Base-by-base conservation (phyloP, 495 filamentous ascomycete species). In the Penicillium nucicola region DNA sequence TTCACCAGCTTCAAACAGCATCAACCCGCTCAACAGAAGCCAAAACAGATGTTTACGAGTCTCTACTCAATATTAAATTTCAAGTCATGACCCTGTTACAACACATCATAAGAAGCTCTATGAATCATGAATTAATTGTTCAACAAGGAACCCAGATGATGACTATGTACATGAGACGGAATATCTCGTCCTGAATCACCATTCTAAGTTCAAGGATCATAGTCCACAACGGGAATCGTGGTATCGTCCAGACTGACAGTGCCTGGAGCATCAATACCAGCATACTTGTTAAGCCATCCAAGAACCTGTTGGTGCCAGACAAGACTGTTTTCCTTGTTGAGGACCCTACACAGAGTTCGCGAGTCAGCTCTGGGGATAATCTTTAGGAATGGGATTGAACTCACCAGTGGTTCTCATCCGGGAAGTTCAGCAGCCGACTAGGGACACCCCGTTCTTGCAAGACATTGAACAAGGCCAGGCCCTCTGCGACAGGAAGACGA, bases 381-480 rank as follows among this genome's bases (percentile, higher is more conserved):
- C n/a, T n/a, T n/a, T n/a, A n/a, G n/a, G n/a, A n/a, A n/a, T n/a
- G n/a, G n/a, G n/a, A 19, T 15, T 39, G n/a, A 14, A 52, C 65
- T 50, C 54, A 69, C 70, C 69, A 71, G 39, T 81, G 78, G n/a
- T 70, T 65, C 58, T 82, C 78, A 56, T 80, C 72, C 0, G 72
- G 72, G 56, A 83, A 83, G 47, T 72, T 76, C 39, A 84, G 50
- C 50, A 80, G 70, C 1, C 68, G 61, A 61, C 87, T 92, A 18
- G 85, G 84, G 1, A 79, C 67, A 14, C 74, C 75, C 4, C 66
- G 64, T 31, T 68, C 63, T 49, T 79, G 75, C 23, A 78, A 57
- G 7, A 77, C 63, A 53, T 80, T 79, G 60, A 78, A 80, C 14
- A 75, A 46, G 34, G 54, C 52, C 11, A 78, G 52, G 1, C 76